phyloP scores from a whole-genome alignment of 2,329 filamentous ascomycete genomes.

The Dothiorella sarmentorum region DNA sequence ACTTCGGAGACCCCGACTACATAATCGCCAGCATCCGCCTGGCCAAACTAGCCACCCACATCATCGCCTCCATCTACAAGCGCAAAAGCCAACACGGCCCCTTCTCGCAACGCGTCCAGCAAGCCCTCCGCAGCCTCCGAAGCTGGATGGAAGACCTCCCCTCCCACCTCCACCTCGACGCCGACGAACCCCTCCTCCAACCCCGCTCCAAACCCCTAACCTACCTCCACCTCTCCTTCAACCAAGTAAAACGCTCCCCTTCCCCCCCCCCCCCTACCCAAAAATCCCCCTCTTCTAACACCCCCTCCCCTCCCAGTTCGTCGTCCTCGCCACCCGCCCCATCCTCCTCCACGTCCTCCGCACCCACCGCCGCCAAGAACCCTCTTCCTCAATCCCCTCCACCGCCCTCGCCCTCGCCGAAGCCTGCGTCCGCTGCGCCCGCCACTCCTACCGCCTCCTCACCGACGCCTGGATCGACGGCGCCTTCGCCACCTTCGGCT shows the following conservation, averaged over 20 bases:
- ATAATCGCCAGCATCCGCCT: conserved; percentile 41
- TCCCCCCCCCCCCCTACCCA: background rate
- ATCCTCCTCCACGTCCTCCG: conserved; percentile 34
- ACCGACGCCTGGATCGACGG: conserved; percentile 48
- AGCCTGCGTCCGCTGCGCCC: conserved; percentile 46
- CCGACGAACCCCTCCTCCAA: conserved; percentile 22
- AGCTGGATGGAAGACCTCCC: conserved; percentile 38
- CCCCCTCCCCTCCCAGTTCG: conserved; percentile 23
- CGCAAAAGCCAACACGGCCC: conserved; percentile 27
- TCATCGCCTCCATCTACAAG: conserved; percentile 29
- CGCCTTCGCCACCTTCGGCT: conserved; percentile 47
- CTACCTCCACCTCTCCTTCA: conserved; percentile 37
- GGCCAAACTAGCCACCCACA: conserved; percentile 31
- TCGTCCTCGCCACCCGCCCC: conserved; percentile 33
- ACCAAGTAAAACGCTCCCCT: conserved; percentile 25
- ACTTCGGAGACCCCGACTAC: conserved; percentile 39
- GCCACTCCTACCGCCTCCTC: conserved; percentile 43
- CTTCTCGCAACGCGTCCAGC: conserved; percentile 38
- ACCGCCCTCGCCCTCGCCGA: conserved; percentile 41
- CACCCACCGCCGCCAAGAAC: conserved; percentile 21
- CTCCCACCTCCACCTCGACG: conserved; percentile 30
- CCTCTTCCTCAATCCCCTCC: conserved; percentile 22
- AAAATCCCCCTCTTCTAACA: conserved; percentile 13
- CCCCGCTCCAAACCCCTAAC: conserved; percentile 26
- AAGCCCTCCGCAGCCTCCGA: conserved; percentile 34